Conservation (phyloP, 177 flowering plant genomes). For the Telopea speciosissima region DNA sequence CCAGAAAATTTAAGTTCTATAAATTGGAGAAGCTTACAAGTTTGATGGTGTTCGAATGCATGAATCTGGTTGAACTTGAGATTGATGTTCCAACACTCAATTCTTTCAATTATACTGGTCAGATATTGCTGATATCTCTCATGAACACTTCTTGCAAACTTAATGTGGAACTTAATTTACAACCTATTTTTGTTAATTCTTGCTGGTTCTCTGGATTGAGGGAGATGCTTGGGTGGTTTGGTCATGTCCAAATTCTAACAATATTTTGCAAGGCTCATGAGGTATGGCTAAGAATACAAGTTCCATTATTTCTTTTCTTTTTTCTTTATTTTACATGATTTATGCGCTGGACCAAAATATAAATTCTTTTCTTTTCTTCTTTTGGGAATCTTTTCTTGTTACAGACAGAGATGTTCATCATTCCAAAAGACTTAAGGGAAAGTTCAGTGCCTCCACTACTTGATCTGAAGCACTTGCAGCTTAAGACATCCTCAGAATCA, state of each 20-base stretch:
- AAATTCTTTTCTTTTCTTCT: neutral
- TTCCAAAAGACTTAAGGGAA: no score
- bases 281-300: neutral
- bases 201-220: slow-evolving; percentile 1
- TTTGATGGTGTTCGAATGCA: slow-evolving; percentile 13
- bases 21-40: slow-evolving; percentile 10
- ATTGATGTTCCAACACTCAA: slow-evolving; percentile 17
- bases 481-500: no score
- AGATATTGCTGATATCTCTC: slow-evolving; percentile 10
- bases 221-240: slow-evolving; percentile 14
- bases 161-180: slow-evolving; percentile 16
- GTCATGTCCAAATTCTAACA: slow-evolving; percentile 12
- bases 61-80: neutral
- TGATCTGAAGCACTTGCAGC: no score
- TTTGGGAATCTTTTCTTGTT: no score
- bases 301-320: no score
- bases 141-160: slow-evolving; percentile 10
- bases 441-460: no score
- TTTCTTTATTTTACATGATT: no score
- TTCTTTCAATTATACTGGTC: slow-evolving; percentile 21
- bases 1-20: slow-evolving; percentile 12
- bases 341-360: no score
- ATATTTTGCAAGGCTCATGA: slow-evolving; percentile 1
- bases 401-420: no score
- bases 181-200: neutral